Evolutionary conservation across 345 rosid species (phyloP).

Genomic region (Microcos paniculata): DNA sequence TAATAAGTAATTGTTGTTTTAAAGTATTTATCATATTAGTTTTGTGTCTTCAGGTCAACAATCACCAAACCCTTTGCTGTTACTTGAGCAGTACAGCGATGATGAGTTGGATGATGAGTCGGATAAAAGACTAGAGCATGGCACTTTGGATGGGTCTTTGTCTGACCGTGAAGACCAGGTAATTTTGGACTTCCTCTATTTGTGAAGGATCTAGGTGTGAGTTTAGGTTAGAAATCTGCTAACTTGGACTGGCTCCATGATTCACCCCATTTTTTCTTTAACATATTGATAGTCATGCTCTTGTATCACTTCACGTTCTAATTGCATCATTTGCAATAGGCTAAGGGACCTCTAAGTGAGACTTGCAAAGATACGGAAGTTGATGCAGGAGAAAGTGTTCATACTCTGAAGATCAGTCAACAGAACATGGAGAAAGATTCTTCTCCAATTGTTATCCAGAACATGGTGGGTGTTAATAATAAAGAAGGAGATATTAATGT

Average conservation of each 20-base stretch:
- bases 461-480: slow-evolving; percentile 29
- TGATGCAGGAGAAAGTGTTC: slow-evolving; percentile 30
- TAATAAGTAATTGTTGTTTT: slow-evolving; percentile 14
- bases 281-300: neutral
- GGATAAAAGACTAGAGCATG: slow-evolving; percentile 26
- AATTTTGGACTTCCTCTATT: slow-evolving; percentile 23
- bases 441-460: slow-evolving; percentile 27
- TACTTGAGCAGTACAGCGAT: slow-evolving; percentile 94
- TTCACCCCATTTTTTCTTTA: neutral
- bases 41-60: slow-evolving; percentile 67
- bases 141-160: slow-evolving; percentile 34
- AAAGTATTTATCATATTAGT: slow-evolving; percentile 38
- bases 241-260: neutral
- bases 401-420: slow-evolving; percentile 27
- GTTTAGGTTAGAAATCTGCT: neutral
- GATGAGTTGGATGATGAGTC: slow-evolving; percentile 71
- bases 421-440: slow-evolving; percentile 35
- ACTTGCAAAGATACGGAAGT: slow-evolving; percentile 35
- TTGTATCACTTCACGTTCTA: slow-evolving; percentile 16
- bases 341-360: slow-evolving; percentile 29
- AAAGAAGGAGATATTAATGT: slow-evolving; percentile 28
- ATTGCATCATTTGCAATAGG: slow-evolving; percentile 36
- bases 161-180: slow-evolving; percentile 53
- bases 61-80: slow-evolving; percentile 70
- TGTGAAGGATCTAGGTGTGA: neutral